Base-by-base conservation (phyloP, 2,329 filamentous ascomycete genomes). In the Colletotrichum incanum region DNA sequence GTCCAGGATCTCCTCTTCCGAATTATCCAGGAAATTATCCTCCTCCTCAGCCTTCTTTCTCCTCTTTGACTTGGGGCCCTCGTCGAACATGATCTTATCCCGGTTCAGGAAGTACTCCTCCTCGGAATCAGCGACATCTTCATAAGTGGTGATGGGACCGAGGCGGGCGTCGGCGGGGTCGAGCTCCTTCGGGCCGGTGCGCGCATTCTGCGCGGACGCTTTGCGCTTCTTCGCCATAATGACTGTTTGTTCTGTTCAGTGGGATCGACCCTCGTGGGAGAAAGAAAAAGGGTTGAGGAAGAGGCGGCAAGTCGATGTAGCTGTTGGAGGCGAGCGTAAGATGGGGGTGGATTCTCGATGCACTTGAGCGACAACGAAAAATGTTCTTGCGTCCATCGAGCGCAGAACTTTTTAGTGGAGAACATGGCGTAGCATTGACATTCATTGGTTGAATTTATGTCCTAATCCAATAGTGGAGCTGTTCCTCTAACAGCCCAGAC, bases 61-160 rank as follows among this genome's bases (percentile, higher is more conserved):
- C 75, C 94, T 91, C 85, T 98, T 98, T 39, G 91, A 91, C 49
- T 90, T 89, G 18, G 93, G 94, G 43, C 88, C 93, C 76, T 98
- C 94, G 39, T 97, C 94, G 47, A 99, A 88, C 78, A 96, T 83
- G 74, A 99, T 91, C 79, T 94, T 93, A 82, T 99, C 96, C 75
- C 93, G 90, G 75, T 95, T 93, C 72, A 95, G 86, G 78, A 96
- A 94, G 81, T 98, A 97, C 80, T 98, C 94, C 81, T 99, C 96
- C 81, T 98, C 94, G 1, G 95, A 97, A 80, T 98, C 93, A 75
- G 95, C 94, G 76, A 99, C 92, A 82, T 97, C 94, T 82, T 96
- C 92, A 81, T 89, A 96, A 2, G 90, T 92, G 58, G 82, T 86
- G 77, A 92, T 85, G 28, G 85, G 85, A 31, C 86, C 87, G 20